Evolutionary conservation across 805 yeast genomes (phyloP), one percentile per base, ranked within the genome.

Genomic region (Candida quercuum): DNA sequence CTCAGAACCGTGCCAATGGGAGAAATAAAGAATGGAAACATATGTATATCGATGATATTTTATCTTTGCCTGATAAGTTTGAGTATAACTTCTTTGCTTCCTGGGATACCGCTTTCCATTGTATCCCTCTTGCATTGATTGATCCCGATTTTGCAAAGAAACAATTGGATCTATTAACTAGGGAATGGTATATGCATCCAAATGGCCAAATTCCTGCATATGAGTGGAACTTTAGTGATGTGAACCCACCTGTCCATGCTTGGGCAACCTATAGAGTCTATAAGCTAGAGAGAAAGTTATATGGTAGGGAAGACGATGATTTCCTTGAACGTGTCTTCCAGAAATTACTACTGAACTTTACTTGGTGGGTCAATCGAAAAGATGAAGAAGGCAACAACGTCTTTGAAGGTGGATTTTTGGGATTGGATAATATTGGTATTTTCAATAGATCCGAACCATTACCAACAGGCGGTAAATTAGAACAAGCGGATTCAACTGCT

Each of bases 101-200:
- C 4, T 88, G 97, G 97, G 97, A 88, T 61, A 81, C 95, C 5
- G 95, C 96, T 0, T 88, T 88, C 77, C 97, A 88, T 63, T 85
- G 95, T 51, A 76, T 88, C 49, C 96, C 97, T 11, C 64, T 88
- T 45, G 91, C 96, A 5, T 85, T 88, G 88, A 78, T 88, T 54
- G 97, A 88, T 59, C 95, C 96, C 2, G 86, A 76, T 38, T 88
- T 86, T 64, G 94, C 96, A 25, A 88, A 88, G 60, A 81, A 76
- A 50, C 96, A 88, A 63, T 71, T 88, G 49, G 95, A 83, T 57
- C 66, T 88, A 40, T 66, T 88, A 57, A 82, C 95, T 22, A 73
- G 96, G 55, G 97, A 88, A 62, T 88, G 96, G 96, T 88, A 88
- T 57, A 86, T 87, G 94, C 96, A 91, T 57, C 96, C 96, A 32